Conservation (phyloP, 345 rosid species). For the Brassica rapa region DNA sequence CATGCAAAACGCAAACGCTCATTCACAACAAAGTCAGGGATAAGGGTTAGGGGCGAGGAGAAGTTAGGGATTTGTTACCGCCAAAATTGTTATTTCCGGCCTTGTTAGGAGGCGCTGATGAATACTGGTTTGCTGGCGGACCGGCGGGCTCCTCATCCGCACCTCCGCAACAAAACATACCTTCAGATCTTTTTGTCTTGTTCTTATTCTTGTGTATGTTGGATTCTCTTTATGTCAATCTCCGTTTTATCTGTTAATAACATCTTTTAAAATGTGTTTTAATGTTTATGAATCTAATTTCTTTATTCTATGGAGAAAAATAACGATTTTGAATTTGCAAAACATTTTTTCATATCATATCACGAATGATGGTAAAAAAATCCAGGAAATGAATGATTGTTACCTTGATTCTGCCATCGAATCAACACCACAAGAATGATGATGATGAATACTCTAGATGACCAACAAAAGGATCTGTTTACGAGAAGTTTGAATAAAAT, state of each 20-base stretch:
- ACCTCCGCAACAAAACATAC: slow-evolving; percentile 90
- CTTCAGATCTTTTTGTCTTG: slow-evolving; percentile 35
- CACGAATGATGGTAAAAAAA: not conserved
- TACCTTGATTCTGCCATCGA: slow-evolving; percentile 33
- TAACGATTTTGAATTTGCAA: not conserved
- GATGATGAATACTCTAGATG: not conserved
- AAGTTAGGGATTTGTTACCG: slow-evolving; percentile 23
- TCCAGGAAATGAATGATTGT: slow-evolving; percentile 6
- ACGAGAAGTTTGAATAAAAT: not conserved
- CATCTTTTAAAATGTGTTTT: slow-evolving; percentile 13
- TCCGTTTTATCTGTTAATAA: slow-evolving; percentile 26
- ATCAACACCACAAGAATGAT: slow-evolving; percentile 9
- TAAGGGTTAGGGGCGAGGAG: not conserved
- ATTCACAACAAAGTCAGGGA: not conserved
- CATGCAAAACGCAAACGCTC: slow-evolving; percentile 3
- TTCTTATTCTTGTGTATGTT: slow-evolving; percentile 16
- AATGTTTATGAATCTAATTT: not conserved
- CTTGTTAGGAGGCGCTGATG: slow-evolving; percentile 71
- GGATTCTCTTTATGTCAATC: slow-evolving; percentile 19
- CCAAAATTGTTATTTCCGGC: slow-evolving; percentile 55
- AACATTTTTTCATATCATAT: not conserved
- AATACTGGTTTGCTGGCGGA: slow-evolving; percentile 61
- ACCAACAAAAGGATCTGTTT: slow-evolving; percentile 12
- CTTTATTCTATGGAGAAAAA: not conserved
- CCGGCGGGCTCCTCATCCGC: slow-evolving; percentile 77